These are phyloP conservation scores for Coemansia sp. DNA, from an alignment of 192 early-diverging fungal species.

Conservation along the genomic window DNA sequence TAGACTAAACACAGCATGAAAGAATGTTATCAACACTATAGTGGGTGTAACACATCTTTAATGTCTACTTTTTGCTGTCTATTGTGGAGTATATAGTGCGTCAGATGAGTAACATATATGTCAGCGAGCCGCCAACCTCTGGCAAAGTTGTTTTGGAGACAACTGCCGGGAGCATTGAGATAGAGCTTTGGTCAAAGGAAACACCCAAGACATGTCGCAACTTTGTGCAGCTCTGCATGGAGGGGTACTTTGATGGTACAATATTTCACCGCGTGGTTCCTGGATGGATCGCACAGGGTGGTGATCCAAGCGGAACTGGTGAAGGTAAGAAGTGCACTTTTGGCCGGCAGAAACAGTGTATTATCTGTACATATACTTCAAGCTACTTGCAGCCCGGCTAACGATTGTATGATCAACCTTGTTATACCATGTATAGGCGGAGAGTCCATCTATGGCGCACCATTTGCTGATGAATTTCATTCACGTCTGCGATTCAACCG, in stretches of 20 bases:
- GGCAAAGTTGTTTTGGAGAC: conserved; percentile 84
- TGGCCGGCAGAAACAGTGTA: too few relatives aligned
- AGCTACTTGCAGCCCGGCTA: too few relatives aligned
- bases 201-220: conserved; percentile 89
- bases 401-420: background rate
- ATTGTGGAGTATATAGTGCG: background rate
- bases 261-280: conserved; percentile 90
- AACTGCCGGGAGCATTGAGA: conserved; percentile 80
- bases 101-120: conserved; percentile 48
- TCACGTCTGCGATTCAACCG: conserved; percentile 86
- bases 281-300: conserved; percentile 92
- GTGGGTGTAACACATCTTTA: too few relatives aligned
- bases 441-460: conserved; percentile 80
- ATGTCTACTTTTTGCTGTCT: background rate
- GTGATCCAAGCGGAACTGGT: conserved; percentile 89
- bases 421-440: conserved; percentile 62
- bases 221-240: conserved; percentile 90
- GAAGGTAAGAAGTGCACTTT: conserved; percentile 26
- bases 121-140: conserved; percentile 57
- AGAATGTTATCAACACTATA: background rate
- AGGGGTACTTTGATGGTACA: conserved; percentile 87
- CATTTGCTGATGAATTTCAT: conserved; percentile 92
- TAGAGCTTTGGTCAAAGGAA: conserved; percentile 96
- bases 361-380: too few relatives aligned
- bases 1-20: too few relatives aligned